Evolutionary conservation across 371 early-diverging fungal species (phyloP).

Genomic region (Umbelopsis sp.): DNA sequence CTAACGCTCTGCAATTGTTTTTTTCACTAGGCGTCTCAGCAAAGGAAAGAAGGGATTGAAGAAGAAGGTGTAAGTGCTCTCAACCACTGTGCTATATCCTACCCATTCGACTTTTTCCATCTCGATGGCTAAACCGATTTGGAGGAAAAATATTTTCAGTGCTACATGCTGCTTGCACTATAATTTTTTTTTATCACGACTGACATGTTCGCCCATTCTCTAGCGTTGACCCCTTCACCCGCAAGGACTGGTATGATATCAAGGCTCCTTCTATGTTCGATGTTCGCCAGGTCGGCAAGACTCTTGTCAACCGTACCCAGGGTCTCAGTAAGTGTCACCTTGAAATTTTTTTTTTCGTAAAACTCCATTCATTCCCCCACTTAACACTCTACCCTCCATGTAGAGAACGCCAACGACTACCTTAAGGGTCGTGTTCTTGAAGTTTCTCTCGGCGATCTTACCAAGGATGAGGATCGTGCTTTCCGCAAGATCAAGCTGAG

Average conservation of each 20-base stretch:
- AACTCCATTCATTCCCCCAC: too few relatives aligned
- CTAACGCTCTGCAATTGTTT: background rate
- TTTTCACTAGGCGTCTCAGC: slow-evolving; percentile 69
- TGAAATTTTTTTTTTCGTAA: background rate
- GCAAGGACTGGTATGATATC: slow-evolving; percentile 99
- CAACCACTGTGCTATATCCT: background rate
- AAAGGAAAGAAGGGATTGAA: slow-evolving; percentile 97
- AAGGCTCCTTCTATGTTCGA: slow-evolving; percentile 97
- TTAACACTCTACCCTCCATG: background rate
- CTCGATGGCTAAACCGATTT: background rate
- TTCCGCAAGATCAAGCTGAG: slow-evolving; percentile 99
- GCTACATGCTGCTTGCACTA: background rate
- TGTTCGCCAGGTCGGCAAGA: slow-evolving; percentile 95
- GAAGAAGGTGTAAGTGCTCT: slow-evolving; percentile 91
- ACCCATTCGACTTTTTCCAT: background rate
- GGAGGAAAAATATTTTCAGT: background rate
- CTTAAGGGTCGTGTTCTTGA: slow-evolving; percentile 98
- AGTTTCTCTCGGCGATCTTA: slow-evolving; percentile 98
- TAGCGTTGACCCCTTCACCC: slow-evolving; percentile 94
- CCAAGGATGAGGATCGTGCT: slow-evolving; percentile 92
- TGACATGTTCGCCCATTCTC: background rate
- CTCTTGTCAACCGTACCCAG: slow-evolving; percentile 99
- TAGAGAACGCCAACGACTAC: slow-evolving; percentile 95
- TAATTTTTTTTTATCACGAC: background rate
- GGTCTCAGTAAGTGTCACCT: slow-evolving; percentile 81